These are phyloP conservation scores for Viridothelium virens DNA, from an alignment of 495 filamentous ascomycete species.

Conservation along the genomic window DNA sequence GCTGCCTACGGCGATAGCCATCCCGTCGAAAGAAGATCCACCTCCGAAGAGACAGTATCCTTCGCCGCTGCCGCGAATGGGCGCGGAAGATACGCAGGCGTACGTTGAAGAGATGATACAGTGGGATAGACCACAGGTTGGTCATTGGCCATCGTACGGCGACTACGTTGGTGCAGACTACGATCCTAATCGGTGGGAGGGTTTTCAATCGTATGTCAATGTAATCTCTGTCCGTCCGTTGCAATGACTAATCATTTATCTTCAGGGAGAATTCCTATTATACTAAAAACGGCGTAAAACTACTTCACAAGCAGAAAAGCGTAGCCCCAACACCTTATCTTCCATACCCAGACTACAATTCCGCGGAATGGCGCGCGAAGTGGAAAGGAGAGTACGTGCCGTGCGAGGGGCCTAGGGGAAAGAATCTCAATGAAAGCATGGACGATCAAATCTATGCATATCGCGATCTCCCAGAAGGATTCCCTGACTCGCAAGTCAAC, in stretches of 20 bases:
- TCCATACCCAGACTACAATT: constrained; percentile 48
- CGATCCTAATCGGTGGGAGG: constrained; percentile 38
- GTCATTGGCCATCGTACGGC: constrained; percentile 33
- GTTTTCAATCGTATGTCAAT: constrained; percentile 22
- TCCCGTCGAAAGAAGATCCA: constrained; percentile 1
- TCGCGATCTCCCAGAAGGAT: constrained; percentile 33
- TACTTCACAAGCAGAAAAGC: constrained; percentile 15
- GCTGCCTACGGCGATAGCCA: not conserved
- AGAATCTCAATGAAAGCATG: constrained; percentile 37
- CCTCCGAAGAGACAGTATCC: not conserved
- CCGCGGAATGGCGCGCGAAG: constrained; percentile 36
- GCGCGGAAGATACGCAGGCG: constrained; percentile 11
- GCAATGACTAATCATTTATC: not conserved
- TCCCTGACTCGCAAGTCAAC: constrained; percentile 42
- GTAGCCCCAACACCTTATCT: constrained; percentile 31
- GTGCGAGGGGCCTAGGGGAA: constrained; percentile 44
- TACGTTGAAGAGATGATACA: constrained; percentile 30
- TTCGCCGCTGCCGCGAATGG: not conserved
- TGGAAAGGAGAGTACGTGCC: constrained; percentile 41
- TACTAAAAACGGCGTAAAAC: constrained; percentile 19
- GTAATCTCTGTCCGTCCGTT: not conserved
- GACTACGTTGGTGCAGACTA: constrained; percentile 31
- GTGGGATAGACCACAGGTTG: constrained; percentile 24
- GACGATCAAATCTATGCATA: constrained; percentile 45
- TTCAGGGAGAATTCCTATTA: constrained; percentile 23